Conservation (phyloP, 305 asterid species). For the Fraxinus paxiana region DNA sequence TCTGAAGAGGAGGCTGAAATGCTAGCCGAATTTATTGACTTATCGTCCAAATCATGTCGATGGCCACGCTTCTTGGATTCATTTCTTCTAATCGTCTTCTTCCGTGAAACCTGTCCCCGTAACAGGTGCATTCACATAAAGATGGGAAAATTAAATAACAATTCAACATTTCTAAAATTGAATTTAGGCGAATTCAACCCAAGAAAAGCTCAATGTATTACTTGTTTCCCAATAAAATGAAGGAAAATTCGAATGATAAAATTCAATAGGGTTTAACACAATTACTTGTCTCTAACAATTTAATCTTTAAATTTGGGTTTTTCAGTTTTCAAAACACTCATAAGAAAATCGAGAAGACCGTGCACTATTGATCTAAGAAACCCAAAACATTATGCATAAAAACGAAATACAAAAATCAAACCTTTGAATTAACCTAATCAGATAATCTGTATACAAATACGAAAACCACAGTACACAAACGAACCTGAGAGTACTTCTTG, state of each 20-base stretch:
- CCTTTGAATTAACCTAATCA: neutral
- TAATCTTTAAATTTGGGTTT: slow-evolving; percentile 20
- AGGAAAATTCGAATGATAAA: neutral
- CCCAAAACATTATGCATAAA: slow-evolving; percentile 5
- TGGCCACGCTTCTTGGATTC: slow-evolving; percentile 56
- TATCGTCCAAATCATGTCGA: slow-evolving; percentile 36
- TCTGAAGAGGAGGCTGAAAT: slow-evolving; percentile 20
- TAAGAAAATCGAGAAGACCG: neutral
- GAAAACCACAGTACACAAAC: neutral
- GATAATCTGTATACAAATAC: neutral
- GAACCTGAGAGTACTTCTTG: slow-evolving; percentile 51
- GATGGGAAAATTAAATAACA: neutral
- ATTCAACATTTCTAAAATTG: neutral
- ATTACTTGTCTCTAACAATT: slow-evolving; percentile 15
- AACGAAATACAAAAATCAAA: neutral
- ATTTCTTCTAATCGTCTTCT: slow-evolving; percentile 57
- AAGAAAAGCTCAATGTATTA: neutral
- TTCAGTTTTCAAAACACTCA: neutral
- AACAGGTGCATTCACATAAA: slow-evolving; percentile 12
- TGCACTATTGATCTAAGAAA: neutral
- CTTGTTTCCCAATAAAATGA: neutral
- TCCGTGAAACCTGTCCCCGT: slow-evolving; percentile 29
- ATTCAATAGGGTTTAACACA: neutral
- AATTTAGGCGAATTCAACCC: slow-evolving; percentile 1
- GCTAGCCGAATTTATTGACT: slow-evolving; percentile 26